Base-by-base conservation (phyloP, 2,329 filamentous ascomycete genomes). In the Alternaria sp. region DNA sequence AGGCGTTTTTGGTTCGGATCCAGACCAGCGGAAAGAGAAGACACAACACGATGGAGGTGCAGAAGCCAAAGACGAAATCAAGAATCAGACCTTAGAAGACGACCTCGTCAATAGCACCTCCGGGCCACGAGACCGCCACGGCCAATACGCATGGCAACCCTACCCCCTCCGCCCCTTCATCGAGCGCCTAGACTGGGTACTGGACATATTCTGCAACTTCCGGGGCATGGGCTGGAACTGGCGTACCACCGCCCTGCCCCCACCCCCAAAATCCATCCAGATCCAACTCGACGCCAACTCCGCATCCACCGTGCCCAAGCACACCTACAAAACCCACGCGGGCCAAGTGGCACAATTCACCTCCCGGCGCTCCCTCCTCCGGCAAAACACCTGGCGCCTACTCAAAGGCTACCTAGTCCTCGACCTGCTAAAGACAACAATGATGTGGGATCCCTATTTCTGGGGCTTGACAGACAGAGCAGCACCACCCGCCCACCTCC, bases 381-480 rank as follows among this genome's bases (percentile, higher is more conserved):
- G 67, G 36, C 61, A 72, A 32, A 78, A 79, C 45, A 13, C 74
- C 8, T 72, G 74, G 30, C 81, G 74, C 6, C 80, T 90, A n/a
- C 58, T 87, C 3, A 59, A 85, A 40, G 83, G 84, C 67, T 96
- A 92, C 74, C 67, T 96, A 12, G 64, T 87, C 8, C 82, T 97
- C 9, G 95, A 97, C 78, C 61, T 88, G 7, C 78, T 92, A 56
- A 91, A 91, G 72, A 85, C 89, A 2, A 66, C 88, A 65, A 89
- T 93, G 82, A 89, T 90, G 69, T 86, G 87, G 57, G 95, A 98
- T 72, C 89, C 91, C 0, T 97, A 95, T 81, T 97, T 94, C 79
- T 85, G 85, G 79, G 84, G 84, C 45, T 73, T 89, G 61, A 78
- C 57, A 63, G 77, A 80, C 80, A 82, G 57, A 73, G 77, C 61